Evolutionary conservation across 495 filamentous ascomycete genomes (phyloP), one percentile per base, ranked within the genome.

Genomic region (Annulohypoxylon maeteangense): DNA sequence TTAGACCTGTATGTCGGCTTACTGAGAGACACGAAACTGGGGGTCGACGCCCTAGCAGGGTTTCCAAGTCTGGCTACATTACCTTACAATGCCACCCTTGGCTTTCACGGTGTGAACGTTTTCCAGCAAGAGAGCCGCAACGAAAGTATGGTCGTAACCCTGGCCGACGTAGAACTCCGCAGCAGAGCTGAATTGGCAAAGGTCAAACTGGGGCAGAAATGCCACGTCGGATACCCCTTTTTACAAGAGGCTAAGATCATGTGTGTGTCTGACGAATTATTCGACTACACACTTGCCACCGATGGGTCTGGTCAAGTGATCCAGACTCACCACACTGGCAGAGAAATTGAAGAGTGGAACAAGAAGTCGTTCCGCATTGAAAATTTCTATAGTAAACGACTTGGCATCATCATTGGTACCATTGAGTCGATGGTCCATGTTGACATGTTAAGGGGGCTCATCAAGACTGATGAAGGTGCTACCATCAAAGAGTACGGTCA

Each of bases 91-190:
- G 96, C 92, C 6, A 85, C 82, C 34, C 85, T 97, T 54, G 94
- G 87, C 7, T 97, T 95, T 80, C 94, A 97, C 77, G 93, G 93
- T 10, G 93, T 99, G 48, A 93, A 88, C 68, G 92, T 99, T n/a
- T 99, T 99, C 82, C 93, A 97, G 77, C 93, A 96, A 68, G 95
- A 98, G 47, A 97, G 93, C 75, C 90, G 94, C 57, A 98, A 98
- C 72, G 93, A 98, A 83, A 98, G 94, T 75, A 96, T 98, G 92
- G 87, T 98, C 12, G 85, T 98, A 65, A 97, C 91, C 11, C 81
- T 98, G 29, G 79, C 90, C 38, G 90, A 95, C 61, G 86, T 91
- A 18, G 93, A 93, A 57, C 81, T 81, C 65, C 87, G 90, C 20
- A 90, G 90, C 42, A 92, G 86, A 69, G 84, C 90, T 36, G 89